phyloP scores from a whole-genome alignment of 495 filamentous ascomycete species.

The Hypoxylon perforatum region DNA sequence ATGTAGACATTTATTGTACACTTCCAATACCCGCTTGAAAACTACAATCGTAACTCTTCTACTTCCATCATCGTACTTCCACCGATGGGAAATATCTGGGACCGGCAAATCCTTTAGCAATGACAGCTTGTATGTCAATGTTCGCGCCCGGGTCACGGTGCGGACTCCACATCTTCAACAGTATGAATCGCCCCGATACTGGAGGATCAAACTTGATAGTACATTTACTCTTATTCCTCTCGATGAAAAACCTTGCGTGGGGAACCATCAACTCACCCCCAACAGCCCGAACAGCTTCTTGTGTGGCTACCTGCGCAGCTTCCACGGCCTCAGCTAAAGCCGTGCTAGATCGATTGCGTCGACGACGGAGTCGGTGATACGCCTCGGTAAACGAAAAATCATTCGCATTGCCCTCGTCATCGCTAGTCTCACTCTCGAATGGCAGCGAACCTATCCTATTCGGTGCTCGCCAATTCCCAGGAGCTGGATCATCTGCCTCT shows the following conservation, averaged over 20 bases:
- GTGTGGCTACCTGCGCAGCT: constrained; percentile 63
- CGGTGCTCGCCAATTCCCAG: constrained; percentile 46
- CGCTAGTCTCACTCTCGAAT: constrained; percentile 60
- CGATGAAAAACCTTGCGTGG: constrained; percentile 82
- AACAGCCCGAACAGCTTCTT: constrained; percentile 65
- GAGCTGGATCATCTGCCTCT: constrained; percentile 53
- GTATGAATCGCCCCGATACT: constrained; percentile 81
- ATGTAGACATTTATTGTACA: constrained; percentile 7
- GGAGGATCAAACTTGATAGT: constrained; percentile 90
- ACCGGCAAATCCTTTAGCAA: constrained; percentile 83
- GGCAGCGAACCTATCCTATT: constrained; percentile 62
- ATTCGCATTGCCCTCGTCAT: constrained; percentile 50
- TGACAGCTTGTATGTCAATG: constrained; percentile 86
- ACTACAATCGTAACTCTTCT: neutral
- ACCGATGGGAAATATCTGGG: constrained; percentile 78
- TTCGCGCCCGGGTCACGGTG: constrained; percentile 66
- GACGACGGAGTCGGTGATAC: constrained; percentile 26
- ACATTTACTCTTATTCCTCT: constrained; percentile 81
- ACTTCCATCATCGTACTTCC: constrained; percentile 53
- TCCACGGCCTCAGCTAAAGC: constrained; percentile 61
- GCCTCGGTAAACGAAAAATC: constrained; percentile 40
- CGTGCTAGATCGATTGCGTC: constrained; percentile 51
- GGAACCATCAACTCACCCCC: constrained; percentile 71
- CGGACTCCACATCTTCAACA: constrained; percentile 89
- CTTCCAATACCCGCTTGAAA: neutral